Evolutionary conservation across 1,284 basidiomycete genomes (phyloP).

Genomic region (Veloporphyrellus conicus): DNA sequence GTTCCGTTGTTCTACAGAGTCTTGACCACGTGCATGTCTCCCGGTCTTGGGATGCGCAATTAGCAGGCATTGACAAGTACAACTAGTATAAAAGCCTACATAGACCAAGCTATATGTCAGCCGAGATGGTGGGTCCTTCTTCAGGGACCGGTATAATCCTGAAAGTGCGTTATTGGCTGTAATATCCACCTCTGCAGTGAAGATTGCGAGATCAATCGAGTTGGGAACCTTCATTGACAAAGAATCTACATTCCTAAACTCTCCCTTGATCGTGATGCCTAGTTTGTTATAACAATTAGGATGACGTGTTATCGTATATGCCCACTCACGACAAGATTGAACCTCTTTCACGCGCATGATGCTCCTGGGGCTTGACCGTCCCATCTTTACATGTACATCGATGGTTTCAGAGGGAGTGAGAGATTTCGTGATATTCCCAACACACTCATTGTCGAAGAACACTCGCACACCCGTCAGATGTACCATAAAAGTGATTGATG

Average conservation of each 20-base stretch:
- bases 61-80: not conserved
- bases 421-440: slow-evolving; percentile 73
- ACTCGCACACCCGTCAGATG: slow-evolving; percentile 74
- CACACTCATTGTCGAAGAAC: slow-evolving; percentile 73
- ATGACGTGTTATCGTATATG: not conserved
- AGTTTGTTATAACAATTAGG: not conserved
- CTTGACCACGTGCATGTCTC: slow-evolving; percentile 82
- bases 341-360: slow-evolving; percentile 23
- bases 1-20: slow-evolving; percentile 60
- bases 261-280: slow-evolving; percentile 5
- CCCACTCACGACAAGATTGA: slow-evolving; percentile 20
- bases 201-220: slow-evolving; percentile 73
- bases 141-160: slow-evolving; percentile 81
- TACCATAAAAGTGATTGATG: slow-evolving; percentile 93
- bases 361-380: slow-evolving; percentile 14
- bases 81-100: slow-evolving; percentile 41
- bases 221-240: not conserved
- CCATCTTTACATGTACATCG: slow-evolving; percentile 19
- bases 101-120: slow-evolving; percentile 86
- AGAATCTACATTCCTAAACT: not conserved
- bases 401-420: slow-evolving; percentile 56
- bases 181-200: slow-evolving; percentile 78
- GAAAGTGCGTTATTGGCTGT: slow-evolving; percentile 71
- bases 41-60: slow-evolving; percentile 55
- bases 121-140: slow-evolving; percentile 84